These are phyloP conservation scores for Chytriomyces sp. DNA, from an alignment of 192 early-diverging fungal genomes.

Conservation along the genomic window DNA sequence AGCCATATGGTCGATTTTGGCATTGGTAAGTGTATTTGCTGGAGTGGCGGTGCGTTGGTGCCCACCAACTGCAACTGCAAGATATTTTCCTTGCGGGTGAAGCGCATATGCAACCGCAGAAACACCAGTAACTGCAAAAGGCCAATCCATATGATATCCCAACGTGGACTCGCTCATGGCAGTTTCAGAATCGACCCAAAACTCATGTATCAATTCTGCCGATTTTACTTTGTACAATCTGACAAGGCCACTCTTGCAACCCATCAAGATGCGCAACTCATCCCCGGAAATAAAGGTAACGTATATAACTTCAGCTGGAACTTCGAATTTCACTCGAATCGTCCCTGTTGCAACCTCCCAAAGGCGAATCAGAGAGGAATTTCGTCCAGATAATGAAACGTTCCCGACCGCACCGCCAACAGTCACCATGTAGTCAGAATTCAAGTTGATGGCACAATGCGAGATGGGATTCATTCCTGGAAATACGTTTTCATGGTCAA, in stretches of 20 bases:
- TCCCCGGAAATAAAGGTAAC: slow-evolving; percentile 3
- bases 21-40: slow-evolving; percentile 5
- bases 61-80: slow-evolving; percentile 33
- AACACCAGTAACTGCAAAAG: slow-evolving; percentile 20
- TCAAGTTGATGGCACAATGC: not conserved
- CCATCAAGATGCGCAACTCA: slow-evolving; percentile 16
- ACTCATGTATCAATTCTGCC: slow-evolving; percentile 23
- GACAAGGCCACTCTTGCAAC: slow-evolving; percentile 29
- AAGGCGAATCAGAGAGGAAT: slow-evolving; percentile 14
- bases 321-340: slow-evolving; percentile 9
- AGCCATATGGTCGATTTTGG: not conserved
- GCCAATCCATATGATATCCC: slow-evolving; percentile 31
- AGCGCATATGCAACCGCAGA: slow-evolving; percentile 26
- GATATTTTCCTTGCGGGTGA: slow-evolving; percentile 24
- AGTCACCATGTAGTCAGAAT: slow-evolving; percentile 12
- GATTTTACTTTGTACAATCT: slow-evolving; percentile 4
- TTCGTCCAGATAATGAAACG: not conserved
- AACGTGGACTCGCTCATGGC: slow-evolving; percentile 18
- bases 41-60: not conserved
- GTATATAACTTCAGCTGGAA: slow-evolving; percentile 21
- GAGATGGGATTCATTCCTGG: slow-evolving; percentile 19
- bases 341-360: slow-evolving; percentile 19
- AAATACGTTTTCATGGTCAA: not conserved
- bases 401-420: slow-evolving; percentile 23
- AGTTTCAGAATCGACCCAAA: slow-evolving; percentile 29